Conservation (phyloP, 306 rosid genomes). For the Benincasa hispida region DNA sequence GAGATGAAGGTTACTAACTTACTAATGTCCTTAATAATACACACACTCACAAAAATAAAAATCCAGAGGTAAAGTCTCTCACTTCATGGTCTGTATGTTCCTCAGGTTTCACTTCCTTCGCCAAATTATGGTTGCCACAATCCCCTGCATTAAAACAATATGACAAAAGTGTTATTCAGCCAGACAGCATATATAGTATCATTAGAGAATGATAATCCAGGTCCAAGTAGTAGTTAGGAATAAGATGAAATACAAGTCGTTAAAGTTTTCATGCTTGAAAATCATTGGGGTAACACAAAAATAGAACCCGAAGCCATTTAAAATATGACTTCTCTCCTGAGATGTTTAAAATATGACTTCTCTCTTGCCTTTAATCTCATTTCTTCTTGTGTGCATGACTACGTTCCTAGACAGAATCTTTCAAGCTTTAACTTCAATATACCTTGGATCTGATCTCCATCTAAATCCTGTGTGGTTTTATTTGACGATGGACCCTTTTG, state of each 20-base stretch:
- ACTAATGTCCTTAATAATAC: not conserved
- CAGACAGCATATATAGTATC: not conserved
- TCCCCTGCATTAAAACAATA: constrained; percentile 30
- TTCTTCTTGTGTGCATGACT: not conserved
- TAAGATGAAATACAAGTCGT: not conserved
- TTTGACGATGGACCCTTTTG: constrained; percentile 23
- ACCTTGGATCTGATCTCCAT: constrained; percentile 13
- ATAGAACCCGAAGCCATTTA: not conserved
- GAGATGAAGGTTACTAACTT: not conserved
- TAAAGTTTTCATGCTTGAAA: not conserved
- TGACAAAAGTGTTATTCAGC: not conserved
- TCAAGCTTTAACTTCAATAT: constrained; percentile 3
- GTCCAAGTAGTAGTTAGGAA: not conserved
- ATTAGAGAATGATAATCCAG: not conserved
- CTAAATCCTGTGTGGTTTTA: constrained; percentile 17
- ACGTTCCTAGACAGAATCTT: not conserved
- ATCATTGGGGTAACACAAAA: not conserved
- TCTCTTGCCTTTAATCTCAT: not conserved
- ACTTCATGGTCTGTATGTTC: constrained; percentile 22
- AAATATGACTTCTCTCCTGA: not conserved
- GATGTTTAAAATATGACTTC: not conserved
- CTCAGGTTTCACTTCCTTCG: constrained; percentile 16
- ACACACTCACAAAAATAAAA: not conserved
- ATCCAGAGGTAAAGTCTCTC: constrained; percentile 16
- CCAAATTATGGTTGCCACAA: constrained; percentile 10